Evolutionary conservation across 805 yeast genomes (phyloP).

Genomic region (Yarrowia porcina): DNA sequence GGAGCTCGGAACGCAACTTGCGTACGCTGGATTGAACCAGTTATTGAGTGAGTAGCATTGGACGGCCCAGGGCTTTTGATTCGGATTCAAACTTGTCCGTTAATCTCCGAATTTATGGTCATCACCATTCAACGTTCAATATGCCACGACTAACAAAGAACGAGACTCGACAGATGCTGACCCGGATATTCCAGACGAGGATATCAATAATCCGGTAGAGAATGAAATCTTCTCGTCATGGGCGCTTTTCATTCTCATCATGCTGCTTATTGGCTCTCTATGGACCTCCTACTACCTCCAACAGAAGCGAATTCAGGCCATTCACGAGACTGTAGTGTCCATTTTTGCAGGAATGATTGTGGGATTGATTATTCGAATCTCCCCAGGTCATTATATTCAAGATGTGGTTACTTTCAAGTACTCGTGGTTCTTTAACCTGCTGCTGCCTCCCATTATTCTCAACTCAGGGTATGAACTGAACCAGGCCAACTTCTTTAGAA

Average conservation of each 20-base stretch:
- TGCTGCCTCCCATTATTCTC: slow-evolving; percentile 92
- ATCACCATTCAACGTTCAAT: background rate
- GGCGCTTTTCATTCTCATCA: slow-evolving; percentile 87
- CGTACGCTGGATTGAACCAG: slow-evolving; percentile 18
- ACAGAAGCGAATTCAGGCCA: slow-evolving; percentile 84
- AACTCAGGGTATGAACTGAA: slow-evolving; percentile 96
- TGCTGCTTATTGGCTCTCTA: slow-evolving; percentile 77
- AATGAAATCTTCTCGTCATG: slow-evolving; percentile 96
- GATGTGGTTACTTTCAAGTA: slow-evolving; percentile 95
- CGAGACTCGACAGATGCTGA: slow-evolving; percentile 43
- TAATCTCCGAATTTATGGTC: background rate
- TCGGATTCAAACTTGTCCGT: background rate
- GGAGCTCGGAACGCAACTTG: slow-evolving; percentile 23
- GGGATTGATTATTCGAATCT: slow-evolving; percentile 81
- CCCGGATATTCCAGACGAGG: slow-evolving; percentile 44
- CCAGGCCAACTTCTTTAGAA: slow-evolving; percentile 90
- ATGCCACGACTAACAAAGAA: slow-evolving; percentile 26
- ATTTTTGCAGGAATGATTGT: slow-evolving; percentile 96
- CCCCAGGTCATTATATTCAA: slow-evolving; percentile 97
- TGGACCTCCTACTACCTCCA: slow-evolving; percentile 95
- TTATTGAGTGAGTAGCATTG: slow-evolving; percentile 6
- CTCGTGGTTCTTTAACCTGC: slow-evolving; percentile 86
- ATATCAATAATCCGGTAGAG: slow-evolving; percentile 73
- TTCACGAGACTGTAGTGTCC: slow-evolving; percentile 96
- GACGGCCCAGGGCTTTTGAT: background rate